phyloP scores from a whole-genome alignment of 495 filamentous ascomycete genomes.

The Daldinia caldariorum region DNA sequence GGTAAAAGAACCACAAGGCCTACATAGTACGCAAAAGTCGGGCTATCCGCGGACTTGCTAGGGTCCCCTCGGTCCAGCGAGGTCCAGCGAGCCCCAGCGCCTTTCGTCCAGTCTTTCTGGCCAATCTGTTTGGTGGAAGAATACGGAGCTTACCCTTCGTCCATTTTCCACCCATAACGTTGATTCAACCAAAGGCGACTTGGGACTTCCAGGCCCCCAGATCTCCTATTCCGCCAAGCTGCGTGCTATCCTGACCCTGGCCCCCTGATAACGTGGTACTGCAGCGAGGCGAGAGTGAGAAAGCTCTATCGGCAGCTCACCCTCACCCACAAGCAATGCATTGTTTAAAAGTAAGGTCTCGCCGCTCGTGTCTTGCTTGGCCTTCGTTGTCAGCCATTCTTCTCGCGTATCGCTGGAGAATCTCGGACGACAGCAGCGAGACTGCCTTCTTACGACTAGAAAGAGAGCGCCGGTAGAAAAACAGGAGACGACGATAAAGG shows the following conservation, averaged over 20 bases:
- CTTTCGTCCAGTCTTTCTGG: slow-evolving; percentile 19
- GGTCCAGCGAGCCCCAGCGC: slow-evolving; percentile 23
- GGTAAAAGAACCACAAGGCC: slow-evolving; percentile 25
- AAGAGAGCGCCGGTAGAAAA: not conserved
- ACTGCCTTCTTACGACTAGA: slow-evolving; percentile 15
- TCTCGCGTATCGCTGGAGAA: slow-evolving; percentile 24
- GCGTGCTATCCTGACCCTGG: slow-evolving; percentile 20
- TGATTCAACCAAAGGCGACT: slow-evolving; percentile 3
- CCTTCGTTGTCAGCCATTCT: slow-evolving; percentile 10
- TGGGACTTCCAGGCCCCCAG: slow-evolving; percentile 15
- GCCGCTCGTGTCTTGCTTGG: slow-evolving; percentile 24
- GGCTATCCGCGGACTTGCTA: slow-evolving; percentile 10
- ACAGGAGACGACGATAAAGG: slow-evolving; percentile 12
- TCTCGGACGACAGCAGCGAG: slow-evolving; percentile 11
- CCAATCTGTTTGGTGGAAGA: slow-evolving; percentile 47
- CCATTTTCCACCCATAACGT: slow-evolving; percentile 41
- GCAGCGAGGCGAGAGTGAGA: slow-evolving; percentile 31
- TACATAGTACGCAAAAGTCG: slow-evolving; percentile 10
- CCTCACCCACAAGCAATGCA: slow-evolving; percentile 32
- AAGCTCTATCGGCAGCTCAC: slow-evolving; percentile 33
- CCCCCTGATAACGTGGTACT: slow-evolving; percentile 35
- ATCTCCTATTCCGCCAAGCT: slow-evolving; percentile 26
- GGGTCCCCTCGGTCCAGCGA: slow-evolving; percentile 25
- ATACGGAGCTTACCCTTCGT: slow-evolving; percentile 21
- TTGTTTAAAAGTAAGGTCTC: slow-evolving; percentile 33